Base-by-base conservation (phyloP, 2,329 filamentous ascomycete species). In the Alternaria viburni region DNA sequence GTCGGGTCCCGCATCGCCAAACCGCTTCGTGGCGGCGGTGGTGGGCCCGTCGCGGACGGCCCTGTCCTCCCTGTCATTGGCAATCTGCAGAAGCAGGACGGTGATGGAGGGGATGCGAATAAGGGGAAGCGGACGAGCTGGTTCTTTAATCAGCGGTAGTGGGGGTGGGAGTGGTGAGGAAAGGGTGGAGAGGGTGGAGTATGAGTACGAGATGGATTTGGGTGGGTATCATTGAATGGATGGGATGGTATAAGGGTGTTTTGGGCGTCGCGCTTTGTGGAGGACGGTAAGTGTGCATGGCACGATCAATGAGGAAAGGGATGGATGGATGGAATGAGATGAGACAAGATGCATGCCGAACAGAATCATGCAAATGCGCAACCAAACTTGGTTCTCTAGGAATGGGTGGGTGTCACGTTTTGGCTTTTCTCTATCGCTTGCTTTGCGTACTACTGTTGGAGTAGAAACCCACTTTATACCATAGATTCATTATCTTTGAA, bases 111-210 rank as follows among this genome's bases (percentile, higher is more conserved):
- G 73, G 87, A 89, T 77, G 81, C 58, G 3, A 58, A 81, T 69
- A 77, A 79, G 71, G 86, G 82, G 81, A 92, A 92, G 86, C 86
- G 90, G 73, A 88, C 86, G 74, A 91, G 89, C 79, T 92, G 90
- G 90, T 91, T 91, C 83, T 91, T 91, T 80, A 88, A 90, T 25
- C 57, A 66, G 61, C 61, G 64, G 41, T 64, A 64, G 52, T 25
- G 13, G 21, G 15, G 2, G 5, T 46, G 13, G 15, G 3, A 5
- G 4, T 5, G 6, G 13, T 7, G 13, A 8, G 10, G 6, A 9
- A n/a, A 2, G 13, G 13, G 23, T n/a, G n/a, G 47, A n/a, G 1
- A 36, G 32, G 32, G 4, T 41, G 36, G 36, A 41, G 36, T 41
- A 41, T 41, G 36, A 41, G 36, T 41, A 3, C 1, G 36, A 41